phyloP scores from a whole-genome alignment of 2,329 filamentous ascomycete species.

The Leptosphaerulina australis region DNA sequence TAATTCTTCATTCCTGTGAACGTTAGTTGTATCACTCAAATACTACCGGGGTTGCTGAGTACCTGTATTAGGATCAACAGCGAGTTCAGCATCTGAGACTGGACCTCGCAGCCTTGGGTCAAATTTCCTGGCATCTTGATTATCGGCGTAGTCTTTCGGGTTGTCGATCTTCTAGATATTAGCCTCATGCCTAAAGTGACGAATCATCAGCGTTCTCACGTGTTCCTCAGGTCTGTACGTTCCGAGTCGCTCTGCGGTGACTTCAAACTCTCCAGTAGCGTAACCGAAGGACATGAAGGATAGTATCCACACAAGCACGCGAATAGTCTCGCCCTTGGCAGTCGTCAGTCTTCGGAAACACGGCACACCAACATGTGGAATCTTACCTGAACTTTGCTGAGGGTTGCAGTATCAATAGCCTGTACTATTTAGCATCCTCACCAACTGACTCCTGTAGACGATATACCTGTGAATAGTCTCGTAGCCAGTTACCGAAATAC shows the following conservation, averaged over 20 bases:
- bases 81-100: conserved; percentile 59
- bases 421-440: conserved; percentile 52
- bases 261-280: conserved; percentile 63
- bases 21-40: not conserved
- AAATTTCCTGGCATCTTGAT: conserved; percentile 79
- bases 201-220: no score
- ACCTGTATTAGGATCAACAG: conserved; percentile 53
- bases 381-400: conserved; percentile 56
- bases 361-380: conserved; percentile 13
- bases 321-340: conserved; percentile 57
- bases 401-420: conserved; percentile 61
- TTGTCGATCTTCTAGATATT: no score
- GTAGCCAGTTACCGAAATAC: conserved; percentile 55
- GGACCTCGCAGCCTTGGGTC: conserved; percentile 83
- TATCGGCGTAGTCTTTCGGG: conserved; percentile 60
- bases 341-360: conserved; percentile 27
- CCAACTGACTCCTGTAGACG: conserved; percentile 26
- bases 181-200: no score
- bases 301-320: conserved; percentile 61
- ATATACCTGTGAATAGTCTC: conserved; percentile 62
- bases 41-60: not conserved
- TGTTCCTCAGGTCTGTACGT: conserved; percentile 59
- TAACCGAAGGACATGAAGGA: conserved; percentile 64
- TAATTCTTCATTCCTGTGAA: conserved; percentile 94
- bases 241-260: conserved; percentile 60